These are phyloP conservation scores for Pseudogymnoascus pannorum DNA, from an alignment of 2,329 filamentous ascomycete genomes.

Conservation along the genomic window DNA sequence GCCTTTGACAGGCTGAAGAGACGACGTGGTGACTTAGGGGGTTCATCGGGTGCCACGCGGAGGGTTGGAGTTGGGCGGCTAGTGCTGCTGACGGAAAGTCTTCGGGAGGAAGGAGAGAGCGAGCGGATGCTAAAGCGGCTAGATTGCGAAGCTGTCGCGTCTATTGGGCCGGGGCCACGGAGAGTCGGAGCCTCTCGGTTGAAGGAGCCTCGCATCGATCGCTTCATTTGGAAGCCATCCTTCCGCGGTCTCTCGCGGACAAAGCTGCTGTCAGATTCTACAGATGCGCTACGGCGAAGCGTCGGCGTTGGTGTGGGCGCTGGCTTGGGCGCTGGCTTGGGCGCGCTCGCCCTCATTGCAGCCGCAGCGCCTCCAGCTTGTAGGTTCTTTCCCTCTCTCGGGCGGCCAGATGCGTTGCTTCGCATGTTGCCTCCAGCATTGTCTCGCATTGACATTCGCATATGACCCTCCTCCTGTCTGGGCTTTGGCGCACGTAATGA, in stretches of 20 bases:
- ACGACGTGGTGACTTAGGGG: not conserved
- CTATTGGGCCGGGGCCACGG: slow-evolving; percentile 26
- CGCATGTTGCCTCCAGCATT: slow-evolving; percentile 5
- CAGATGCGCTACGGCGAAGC: slow-evolving; percentile 49
- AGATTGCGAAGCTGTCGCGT: slow-evolving; percentile 37
- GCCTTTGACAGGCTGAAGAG: slow-evolving; percentile 19
- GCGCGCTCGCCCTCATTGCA: slow-evolving; percentile 2
- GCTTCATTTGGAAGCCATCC: slow-evolving; percentile 56
- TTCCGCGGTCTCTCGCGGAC: slow-evolving; percentile 50
- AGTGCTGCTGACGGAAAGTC: slow-evolving; percentile 32
- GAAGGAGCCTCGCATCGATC: slow-evolving; percentile 58
- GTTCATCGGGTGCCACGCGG: not conserved
- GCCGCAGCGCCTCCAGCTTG: slow-evolving; percentile 17
- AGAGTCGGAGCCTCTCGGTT: slow-evolving; percentile 20
- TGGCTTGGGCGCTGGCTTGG: not conserved
- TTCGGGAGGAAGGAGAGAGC: slow-evolving; percentile 50
- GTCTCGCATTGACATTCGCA: slow-evolving; percentile 21
- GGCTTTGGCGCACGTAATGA: slow-evolving; percentile 37
- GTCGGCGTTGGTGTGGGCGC: slow-evolving; percentile 19
- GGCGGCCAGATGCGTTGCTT: slow-evolving; percentile 11
- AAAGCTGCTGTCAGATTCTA: slow-evolving; percentile 77
- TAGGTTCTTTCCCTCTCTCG: slow-evolving; percentile 8
- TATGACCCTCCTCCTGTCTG: slow-evolving; percentile 15
- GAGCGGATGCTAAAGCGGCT: slow-evolving; percentile 65
- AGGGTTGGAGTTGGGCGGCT: not conserved